Base-by-base conservation (phyloP, 2,329 filamentous ascomycete genomes). In the Trichoderma arundinaceum region DNA sequence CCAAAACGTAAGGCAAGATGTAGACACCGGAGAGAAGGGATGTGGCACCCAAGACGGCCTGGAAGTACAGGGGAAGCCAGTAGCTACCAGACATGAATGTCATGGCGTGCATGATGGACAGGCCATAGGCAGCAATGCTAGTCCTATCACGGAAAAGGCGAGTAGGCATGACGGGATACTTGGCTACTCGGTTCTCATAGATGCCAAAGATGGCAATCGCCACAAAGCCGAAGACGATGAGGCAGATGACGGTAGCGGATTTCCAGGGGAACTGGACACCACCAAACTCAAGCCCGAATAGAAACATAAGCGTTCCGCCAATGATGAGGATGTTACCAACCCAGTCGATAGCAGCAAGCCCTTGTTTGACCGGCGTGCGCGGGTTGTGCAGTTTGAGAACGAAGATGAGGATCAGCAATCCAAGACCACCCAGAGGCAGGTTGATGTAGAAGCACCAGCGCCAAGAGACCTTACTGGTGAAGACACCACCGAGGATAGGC, bases 51-150 rank as follows among this genome's bases (percentile, higher is more conserved):
- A 92, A 82, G 59, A 91, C 88, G 59, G 89, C 85, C 77, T 96
- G 92, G 78, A 93, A 94, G 80, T 96, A 97, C 2, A 96, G 83
- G 0, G 92, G 92, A 4, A 96, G 82, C 79, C 91, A 96, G 81
- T 94, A 96, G 68, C 86, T 87, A 35, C 86, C 87, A 0, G 89
- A 86, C 72, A 94, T 92, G 80, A 94, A 94, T 69, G 90, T 87
- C 70, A 89, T 85, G 51, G 89, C 89, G 75, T 96, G 92, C 68
- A 86, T 83, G 78, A 92, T 92, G 70, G 88, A 89, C 49, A 90
- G 81, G 2, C 79, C 77, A 13, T 93, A 86, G 2, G 87, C 82
- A 8, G 90, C 87, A 35, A 90, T 73, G 74, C 91, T 93, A 35
- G 87, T 89, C 41, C 81, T 77, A 51, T 85, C 82, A 39, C 80